These are phyloP conservation scores for Saksenaea oblongispora DNA, from an alignment of 371 early-diverging fungal species.

Conservation along the genomic window DNA sequence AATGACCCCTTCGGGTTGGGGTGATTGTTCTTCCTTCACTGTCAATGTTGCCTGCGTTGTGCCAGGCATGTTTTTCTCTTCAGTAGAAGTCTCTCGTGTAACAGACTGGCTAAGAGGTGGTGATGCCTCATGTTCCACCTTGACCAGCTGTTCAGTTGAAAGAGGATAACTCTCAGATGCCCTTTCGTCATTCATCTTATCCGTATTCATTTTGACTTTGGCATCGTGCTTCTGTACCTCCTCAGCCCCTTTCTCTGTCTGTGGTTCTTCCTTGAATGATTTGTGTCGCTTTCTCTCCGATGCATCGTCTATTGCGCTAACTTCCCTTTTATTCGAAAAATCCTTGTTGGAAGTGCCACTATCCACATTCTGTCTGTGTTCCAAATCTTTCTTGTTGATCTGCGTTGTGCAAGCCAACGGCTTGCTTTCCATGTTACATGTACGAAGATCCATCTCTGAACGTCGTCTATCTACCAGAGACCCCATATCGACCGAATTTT, in stretches of 20 bases:
- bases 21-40: neutral
- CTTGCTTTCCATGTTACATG: neutral
- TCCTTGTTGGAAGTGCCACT: neutral
- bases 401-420: neutral
- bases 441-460: constrained; percentile 13
- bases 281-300: constrained; percentile 20
- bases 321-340: constrained; percentile 12
- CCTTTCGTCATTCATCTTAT: neutral
- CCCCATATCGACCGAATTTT: constrained; percentile 11
- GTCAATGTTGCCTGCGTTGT: neutral
- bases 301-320: neutral
- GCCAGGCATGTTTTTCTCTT: neutral
- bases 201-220: neutral
- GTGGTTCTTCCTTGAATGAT: constrained; percentile 12
- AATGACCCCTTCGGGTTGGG: neutral
- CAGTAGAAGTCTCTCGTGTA: neutral
- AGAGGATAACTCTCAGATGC: neutral
- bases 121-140: neutral
- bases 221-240: neutral
- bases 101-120: neutral
- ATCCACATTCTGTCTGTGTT: neutral
- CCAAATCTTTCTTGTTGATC: neutral
- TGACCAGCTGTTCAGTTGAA: neutral
- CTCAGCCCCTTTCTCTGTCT: neutral
- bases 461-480: constrained; percentile 9